phyloP scores from a whole-genome alignment of 2,329 filamentous ascomycete species.

The Colletotrichum sp. region DNA sequence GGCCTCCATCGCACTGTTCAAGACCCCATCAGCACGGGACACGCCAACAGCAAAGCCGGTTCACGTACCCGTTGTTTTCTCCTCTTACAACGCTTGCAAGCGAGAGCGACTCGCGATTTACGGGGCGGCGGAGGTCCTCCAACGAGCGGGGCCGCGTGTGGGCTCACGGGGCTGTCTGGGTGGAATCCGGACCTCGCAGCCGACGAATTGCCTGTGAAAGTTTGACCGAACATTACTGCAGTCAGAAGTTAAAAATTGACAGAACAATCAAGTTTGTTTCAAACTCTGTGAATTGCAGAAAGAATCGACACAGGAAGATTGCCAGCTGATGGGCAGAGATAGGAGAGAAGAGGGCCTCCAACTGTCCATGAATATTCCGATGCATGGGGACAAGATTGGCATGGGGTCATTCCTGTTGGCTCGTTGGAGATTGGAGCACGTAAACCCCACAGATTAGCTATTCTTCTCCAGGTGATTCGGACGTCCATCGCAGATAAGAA shows the following conservation, averaged over 20 bases:
- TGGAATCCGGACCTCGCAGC: neutral
- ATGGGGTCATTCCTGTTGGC: neutral
- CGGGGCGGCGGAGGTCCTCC: slow-evolving; percentile 1
- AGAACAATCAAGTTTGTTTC: too few relatives aligned
- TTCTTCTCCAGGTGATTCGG: neutral
- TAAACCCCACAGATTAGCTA: neutral
- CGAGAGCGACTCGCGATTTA: slow-evolving; percentile 26
- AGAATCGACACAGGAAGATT: neutral
- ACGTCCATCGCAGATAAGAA: neutral
- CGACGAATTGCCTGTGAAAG: neutral
- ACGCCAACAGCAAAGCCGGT: neutral
- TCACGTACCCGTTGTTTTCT: slow-evolving; percentile 27
- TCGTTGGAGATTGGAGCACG: neutral
- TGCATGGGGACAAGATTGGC: neutral
- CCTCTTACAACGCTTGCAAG: slow-evolving; percentile 29
- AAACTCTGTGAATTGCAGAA: neutral
- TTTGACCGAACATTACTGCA: neutral
- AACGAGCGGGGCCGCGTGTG: neutral
- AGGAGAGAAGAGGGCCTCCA: neutral
- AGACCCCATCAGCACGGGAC: neutral
- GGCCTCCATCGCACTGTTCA: slow-evolving; percentile 26
- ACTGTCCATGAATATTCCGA: neutral
- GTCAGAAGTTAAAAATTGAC: neutral
- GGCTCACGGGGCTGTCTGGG: slow-evolving; percentile 15
- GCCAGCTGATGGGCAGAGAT: slow-evolving; percentile 3